These are phyloP conservation scores for Viola odorata DNA, from an alignment of 345 rosid genomes.

Conservation along the genomic window DNA sequence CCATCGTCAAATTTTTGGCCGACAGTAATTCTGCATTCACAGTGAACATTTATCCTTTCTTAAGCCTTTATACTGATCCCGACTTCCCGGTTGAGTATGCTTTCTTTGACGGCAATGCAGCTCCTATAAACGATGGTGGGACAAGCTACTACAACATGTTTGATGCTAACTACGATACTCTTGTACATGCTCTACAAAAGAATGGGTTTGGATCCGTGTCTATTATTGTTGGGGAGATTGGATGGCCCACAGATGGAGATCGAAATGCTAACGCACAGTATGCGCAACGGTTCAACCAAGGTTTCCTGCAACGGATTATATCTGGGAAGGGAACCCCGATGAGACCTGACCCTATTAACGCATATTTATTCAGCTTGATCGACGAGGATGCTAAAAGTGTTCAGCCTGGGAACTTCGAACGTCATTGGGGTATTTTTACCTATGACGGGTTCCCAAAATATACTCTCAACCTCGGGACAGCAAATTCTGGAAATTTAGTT, in stretches of 20 bases:
- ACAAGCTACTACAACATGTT: conserved; percentile 75
- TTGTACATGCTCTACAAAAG: conserved; percentile 61
- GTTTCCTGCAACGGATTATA: conserved; percentile 48
- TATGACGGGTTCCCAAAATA: conserved; percentile 45
- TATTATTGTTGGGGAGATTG: conserved; percentile 80
- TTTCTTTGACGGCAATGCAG: conserved; percentile 53
- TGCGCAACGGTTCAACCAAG: conserved; percentile 79
- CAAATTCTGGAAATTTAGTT: conserved; percentile 55
- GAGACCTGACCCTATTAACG: conserved; percentile 52
- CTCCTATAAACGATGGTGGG: conserved; percentile 70
- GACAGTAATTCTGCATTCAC: conserved; percentile 54
- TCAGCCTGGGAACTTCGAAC: conserved; percentile 55
- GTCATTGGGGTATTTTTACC: conserved; percentile 34
- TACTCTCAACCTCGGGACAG: conserved; percentile 70
- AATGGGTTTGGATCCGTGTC: conserved; percentile 70
- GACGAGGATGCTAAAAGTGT: conserved; percentile 85
- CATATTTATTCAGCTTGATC: conserved; percentile 63
- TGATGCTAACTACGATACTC: conserved; percentile 84
- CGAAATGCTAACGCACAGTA: conserved; percentile 41
- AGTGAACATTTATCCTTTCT: conserved; percentile 89
- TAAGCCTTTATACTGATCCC: conserved; percentile 69
- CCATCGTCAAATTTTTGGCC: conserved; percentile 54
- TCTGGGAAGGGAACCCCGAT: conserved; percentile 65
- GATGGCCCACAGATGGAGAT: conserved; percentile 92
- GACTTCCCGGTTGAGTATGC: conserved; percentile 76